Conservation (phyloP, 495 filamentous ascomycete genomes). For the Penicillium soppii region DNA sequence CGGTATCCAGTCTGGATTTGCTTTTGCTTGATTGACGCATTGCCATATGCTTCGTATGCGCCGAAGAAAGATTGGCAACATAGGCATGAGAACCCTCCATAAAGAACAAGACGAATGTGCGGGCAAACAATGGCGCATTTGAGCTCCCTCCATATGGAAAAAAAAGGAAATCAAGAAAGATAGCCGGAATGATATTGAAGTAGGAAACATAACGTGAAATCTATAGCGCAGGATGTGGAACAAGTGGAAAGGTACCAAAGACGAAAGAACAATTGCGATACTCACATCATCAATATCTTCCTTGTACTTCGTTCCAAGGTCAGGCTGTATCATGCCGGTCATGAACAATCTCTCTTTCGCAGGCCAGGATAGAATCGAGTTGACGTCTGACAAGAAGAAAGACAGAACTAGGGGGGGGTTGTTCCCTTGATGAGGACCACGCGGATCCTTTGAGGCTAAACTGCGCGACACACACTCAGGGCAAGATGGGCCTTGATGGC, state of each 20-base stretch:
- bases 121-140: neutral
- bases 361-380: conserved; percentile 17
- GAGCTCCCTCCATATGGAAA: conserved; percentile 4
- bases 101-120: too few relatives aligned
- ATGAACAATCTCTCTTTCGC: conserved; percentile 33
- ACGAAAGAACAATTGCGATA: conserved; percentile 15
- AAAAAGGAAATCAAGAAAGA: conserved; percentile 15
- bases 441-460: conserved; percentile 23
- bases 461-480: conserved; percentile 29
- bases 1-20: neutral
- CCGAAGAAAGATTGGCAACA: neutral
- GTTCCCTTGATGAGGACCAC: neutral
- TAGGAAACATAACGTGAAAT: conserved; percentile 15
- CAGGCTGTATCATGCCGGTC: conserved; percentile 50
- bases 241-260: conserved; percentile 15
- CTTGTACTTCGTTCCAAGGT: conserved; percentile 46
- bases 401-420: conserved; percentile 2
- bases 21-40: neutral
- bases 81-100: too few relatives aligned
- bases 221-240: conserved; percentile 9
- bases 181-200: conserved; percentile 25
- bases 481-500: conserved; percentile 30
- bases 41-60: neutral
- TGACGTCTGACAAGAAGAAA: conserved; percentile 2
- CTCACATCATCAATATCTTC: conserved; percentile 47